A percentile compares a stretch with the other conserved stretches of the same genome.
Evolutionary conservation across 371 early-diverging fungal species (phyloP).

Genomic region (Haplosporangium sp.): DNA sequence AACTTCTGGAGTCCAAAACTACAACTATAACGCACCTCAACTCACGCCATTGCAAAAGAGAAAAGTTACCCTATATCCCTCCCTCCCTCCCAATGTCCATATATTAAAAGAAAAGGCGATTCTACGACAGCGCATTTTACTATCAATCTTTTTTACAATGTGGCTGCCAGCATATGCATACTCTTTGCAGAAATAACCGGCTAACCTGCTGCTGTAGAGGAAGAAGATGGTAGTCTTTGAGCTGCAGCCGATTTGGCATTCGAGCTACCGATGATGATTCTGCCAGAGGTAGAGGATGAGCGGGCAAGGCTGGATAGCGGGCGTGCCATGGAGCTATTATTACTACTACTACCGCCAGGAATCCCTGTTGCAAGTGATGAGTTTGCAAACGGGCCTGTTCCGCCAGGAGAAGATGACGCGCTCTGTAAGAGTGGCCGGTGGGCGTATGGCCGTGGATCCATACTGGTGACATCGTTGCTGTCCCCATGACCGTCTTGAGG

Average conservation of each 20-base stretch:
- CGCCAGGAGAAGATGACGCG: background rate
- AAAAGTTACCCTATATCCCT: no score
- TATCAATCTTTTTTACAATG: no score
- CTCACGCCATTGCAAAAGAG: no score
- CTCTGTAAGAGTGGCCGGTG: slow-evolving; percentile 6
- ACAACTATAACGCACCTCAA: no score
- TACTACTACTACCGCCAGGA: background rate
- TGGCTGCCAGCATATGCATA: no score
- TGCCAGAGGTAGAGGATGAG: slow-evolving; percentile 34
- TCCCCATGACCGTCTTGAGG: slow-evolving; percentile 4
- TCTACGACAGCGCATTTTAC: no score
- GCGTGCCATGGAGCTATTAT: background rate
- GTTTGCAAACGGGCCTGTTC: slow-evolving; percentile 15
- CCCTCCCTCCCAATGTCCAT: no score
- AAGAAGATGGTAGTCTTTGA: background rate
- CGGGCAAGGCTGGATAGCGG: slow-evolving; percentile 17
- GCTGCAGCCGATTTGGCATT: background rate
- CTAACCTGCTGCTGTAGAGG: background rate
- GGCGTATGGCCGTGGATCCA: background rate
- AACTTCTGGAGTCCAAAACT: no score
- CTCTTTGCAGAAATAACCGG: background rate
- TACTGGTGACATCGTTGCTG: background rate
- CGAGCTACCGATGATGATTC: background rate
- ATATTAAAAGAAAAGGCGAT: no score
- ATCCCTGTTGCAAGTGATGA: slow-evolving; percentile 7